A percentile compares a stretch with the other conserved stretches of the same genome.
These are phyloP conservation scores for Tilletia setariae DNA, from an alignment of 1,284 basidiomycete species.

Conservation along the genomic window DNA sequence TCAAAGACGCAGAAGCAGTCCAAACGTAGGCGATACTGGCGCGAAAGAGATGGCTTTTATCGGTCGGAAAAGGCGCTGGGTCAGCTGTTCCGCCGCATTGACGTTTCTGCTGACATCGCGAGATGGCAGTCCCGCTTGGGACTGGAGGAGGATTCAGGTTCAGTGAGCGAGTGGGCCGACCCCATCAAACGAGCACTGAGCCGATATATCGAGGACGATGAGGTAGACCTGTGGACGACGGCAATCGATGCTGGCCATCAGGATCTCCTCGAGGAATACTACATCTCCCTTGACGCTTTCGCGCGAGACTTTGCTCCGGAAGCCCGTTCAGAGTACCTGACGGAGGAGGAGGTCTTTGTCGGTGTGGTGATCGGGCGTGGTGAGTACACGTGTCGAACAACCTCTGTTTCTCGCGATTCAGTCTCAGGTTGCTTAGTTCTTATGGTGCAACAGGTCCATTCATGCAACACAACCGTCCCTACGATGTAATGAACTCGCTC, in stretches of 20 bases:
- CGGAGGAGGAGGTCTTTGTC: slow-evolving; percentile 13
- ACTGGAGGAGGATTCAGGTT: background rate
- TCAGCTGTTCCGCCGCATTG: slow-evolving; percentile 13
- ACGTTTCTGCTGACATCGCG: slow-evolving; percentile 13
- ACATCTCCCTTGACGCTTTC: background rate
- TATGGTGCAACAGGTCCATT: background rate
- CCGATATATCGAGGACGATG: background rate
- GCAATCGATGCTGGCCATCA: background rate
- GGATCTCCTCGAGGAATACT: slow-evolving; percentile 9
- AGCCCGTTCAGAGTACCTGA: slow-evolving; percentile 1
- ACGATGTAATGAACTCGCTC: slow-evolving; percentile 5
- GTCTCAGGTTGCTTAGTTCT: background rate
- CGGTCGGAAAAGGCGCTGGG: slow-evolving; percentile 2
- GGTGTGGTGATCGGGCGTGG: slow-evolving; percentile 3
- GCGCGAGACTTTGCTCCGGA: slow-evolving; percentile 8
- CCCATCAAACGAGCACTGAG: slow-evolving; percentile 4
- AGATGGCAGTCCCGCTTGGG: background rate
- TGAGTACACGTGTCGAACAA: background rate
- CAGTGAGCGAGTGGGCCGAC: background rate
- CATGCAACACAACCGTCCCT: slow-evolving; percentile 9
- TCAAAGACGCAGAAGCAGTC: background rate
- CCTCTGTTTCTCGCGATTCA: no score
- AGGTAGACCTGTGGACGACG: background rate
- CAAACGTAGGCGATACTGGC: background rate
- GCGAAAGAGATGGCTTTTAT: background rate